Conservation (phyloP, 1,284 basidiomycete genomes). For the Pseudozyma flocculosa region DNA sequence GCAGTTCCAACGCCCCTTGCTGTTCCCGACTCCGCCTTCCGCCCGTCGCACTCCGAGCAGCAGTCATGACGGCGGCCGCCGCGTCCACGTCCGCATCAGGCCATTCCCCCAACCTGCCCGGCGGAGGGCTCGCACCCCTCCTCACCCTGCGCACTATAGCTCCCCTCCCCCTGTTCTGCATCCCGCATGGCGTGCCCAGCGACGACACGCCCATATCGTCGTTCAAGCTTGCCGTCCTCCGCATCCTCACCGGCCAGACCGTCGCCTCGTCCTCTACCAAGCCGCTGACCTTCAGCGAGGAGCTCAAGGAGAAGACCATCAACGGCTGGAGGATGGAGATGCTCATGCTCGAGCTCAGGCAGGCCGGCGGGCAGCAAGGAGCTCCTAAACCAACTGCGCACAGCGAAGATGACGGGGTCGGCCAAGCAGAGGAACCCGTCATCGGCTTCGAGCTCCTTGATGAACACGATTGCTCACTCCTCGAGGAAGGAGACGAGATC, state of each 20-base stretch:
- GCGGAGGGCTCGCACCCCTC: constrained; percentile 32
- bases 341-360: constrained; percentile 52
- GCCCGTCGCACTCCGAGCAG: no score
- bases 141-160: constrained; percentile 42
- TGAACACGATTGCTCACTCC: constrained; percentile 52
- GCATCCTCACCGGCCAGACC: constrained; percentile 50
- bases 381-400: neutral
- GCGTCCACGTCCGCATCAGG: no score
- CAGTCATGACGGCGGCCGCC: no score
- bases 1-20: no score
- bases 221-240: constrained; percentile 47
- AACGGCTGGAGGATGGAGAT: constrained; percentile 54
- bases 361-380: constrained; percentile 32
- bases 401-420: constrained; percentile 8
- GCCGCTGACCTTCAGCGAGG: constrained; percentile 46
- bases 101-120: constrained; percentile 11
- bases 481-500: constrained; percentile 54
- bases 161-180: constrained; percentile 48
- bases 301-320: constrained; percentile 52
- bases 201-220: constrained; percentile 36
- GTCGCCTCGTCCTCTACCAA: constrained; percentile 21
- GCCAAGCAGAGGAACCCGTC: neutral
- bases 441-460: constrained; percentile 48
- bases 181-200: constrained; percentile 50
- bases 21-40: no score